Percentiles rank a stretch among this genome's conserved stretches.
Conservation (phyloP, 192 early-diverging fungal species). For the Coemansia sp. region DNA sequence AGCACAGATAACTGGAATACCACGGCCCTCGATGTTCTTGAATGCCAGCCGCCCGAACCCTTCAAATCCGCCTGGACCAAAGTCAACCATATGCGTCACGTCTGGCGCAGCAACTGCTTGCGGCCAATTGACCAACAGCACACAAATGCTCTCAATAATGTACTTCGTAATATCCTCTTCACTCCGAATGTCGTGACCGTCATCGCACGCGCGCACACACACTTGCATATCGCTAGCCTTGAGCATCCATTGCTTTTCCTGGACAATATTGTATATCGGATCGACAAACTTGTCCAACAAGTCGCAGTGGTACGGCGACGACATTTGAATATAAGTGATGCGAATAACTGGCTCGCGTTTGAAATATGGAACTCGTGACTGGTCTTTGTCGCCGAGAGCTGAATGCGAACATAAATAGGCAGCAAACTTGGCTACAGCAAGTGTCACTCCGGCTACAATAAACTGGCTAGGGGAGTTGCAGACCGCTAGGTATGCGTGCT, state of each 20-base stretch:
- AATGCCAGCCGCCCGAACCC: slow-evolving; percentile 83
- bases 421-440: slow-evolving; percentile 8
- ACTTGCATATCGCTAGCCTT: slow-evolving; percentile 21
- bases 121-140: slow-evolving; percentile 64
- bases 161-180: slow-evolving; percentile 56
- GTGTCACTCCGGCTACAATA: slow-evolving; percentile 16
- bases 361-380: slow-evolving; percentile 73
- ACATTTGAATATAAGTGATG: slow-evolving; percentile 76
- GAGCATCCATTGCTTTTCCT: slow-evolving; percentile 34
- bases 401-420: slow-evolving; percentile 4
- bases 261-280: neutral
- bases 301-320: slow-evolving; percentile 71
- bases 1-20: slow-evolving; percentile 58
- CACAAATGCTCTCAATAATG: slow-evolving; percentile 70
- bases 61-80: slow-evolving; percentile 82
- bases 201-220: slow-evolving; percentile 77
- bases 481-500: slow-evolving; percentile 22
- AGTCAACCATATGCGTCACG: slow-evolving; percentile 88
- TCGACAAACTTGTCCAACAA: slow-evolving; percentile 8
- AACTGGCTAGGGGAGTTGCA: slow-evolving; percentile 21
- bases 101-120: slow-evolving; percentile 51
- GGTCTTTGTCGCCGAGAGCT: slow-evolving; percentile 28
- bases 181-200: slow-evolving; percentile 76
- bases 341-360: slow-evolving; percentile 78
- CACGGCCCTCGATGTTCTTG: slow-evolving; percentile 86